Evolutionary conservation across 768 basidiomycete species (phyloP).

Genomic region (Russula lepida): DNA sequence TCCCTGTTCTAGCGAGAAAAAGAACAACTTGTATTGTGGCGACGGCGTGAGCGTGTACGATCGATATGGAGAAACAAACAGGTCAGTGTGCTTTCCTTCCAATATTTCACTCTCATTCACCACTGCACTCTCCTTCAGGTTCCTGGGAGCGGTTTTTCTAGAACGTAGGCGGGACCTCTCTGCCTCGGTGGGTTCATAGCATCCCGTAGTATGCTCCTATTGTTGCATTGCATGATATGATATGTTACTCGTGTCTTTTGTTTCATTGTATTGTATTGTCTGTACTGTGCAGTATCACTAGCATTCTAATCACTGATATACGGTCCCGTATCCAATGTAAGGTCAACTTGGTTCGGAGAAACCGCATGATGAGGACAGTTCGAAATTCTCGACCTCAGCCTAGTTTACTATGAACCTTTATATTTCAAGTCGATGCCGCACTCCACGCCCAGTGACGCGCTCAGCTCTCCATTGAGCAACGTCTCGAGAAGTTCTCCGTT

Average conservation of each 20-base stretch:
- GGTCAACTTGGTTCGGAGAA: not conserved
- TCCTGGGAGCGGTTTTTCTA: conserved; percentile 57
- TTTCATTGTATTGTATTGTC: conserved; percentile 3
- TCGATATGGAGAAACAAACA: conserved; percentile 59
- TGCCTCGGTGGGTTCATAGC: not conserved
- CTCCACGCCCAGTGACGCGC: conserved; percentile 31
- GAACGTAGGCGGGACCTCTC: conserved; percentile 40
- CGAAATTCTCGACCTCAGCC: not conserved
- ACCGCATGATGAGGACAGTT: not conserved
- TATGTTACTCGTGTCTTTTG: not conserved
- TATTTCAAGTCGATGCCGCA: not conserved
- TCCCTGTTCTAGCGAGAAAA: not conserved
- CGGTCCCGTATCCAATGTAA: not conserved
- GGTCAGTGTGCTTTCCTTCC: conserved; percentile 31
- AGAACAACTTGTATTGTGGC: not conserved
- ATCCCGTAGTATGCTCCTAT: not conserved
- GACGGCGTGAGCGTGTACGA: conserved; percentile 26
- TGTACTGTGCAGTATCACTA: not conserved
- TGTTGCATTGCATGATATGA: not conserved
- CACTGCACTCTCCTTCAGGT: conserved; percentile 31
- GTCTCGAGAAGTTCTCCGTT: conserved; percentile 52
- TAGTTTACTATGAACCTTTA: not conserved
- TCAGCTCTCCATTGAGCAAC: conserved; percentile 67
- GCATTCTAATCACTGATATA: not conserved
- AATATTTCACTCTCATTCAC: not conserved